These are phyloP conservation scores for Dactylorhiza incarnata DNA, from an alignment of 106 monocot genomes.

Conservation along the genomic window DNA sequence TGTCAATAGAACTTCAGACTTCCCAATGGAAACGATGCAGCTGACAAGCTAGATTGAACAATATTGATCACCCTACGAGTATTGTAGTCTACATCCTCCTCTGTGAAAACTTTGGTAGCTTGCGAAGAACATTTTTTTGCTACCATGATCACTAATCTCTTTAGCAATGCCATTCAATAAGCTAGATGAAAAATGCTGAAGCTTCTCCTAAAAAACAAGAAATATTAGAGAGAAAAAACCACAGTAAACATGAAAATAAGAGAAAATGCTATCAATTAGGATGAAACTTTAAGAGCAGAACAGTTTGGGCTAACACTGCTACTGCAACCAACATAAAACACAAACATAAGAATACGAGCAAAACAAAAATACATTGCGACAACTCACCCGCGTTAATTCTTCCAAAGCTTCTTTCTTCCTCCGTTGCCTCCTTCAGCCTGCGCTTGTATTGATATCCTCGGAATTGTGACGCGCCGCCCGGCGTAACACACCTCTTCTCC, in stretches of 20 bases:
- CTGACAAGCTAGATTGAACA: too few relatives aligned
- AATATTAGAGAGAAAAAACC: neutral
- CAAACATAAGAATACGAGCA: neutral
- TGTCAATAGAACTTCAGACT: too few relatives aligned
- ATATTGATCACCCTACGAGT: too few relatives aligned
- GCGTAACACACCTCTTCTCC: too few relatives aligned
- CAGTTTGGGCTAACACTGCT: neutral
- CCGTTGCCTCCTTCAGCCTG: too few relatives aligned
- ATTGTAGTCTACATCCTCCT: too few relatives aligned
- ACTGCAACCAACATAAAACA: neutral
- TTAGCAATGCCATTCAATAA: neutral
- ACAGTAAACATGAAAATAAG: neutral
- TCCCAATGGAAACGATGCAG: too few relatives aligned
- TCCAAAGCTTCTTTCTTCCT: conserved; percentile 41
- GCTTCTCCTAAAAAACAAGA: too few relatives aligned
- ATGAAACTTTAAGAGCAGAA: neutral
- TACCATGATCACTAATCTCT: neutral
- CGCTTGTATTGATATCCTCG: too few relatives aligned
- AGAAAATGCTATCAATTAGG: neutral
- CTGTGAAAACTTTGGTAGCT: too few relatives aligned
- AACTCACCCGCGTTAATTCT: conserved; percentile 58
- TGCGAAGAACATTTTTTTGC: too few relatives aligned
- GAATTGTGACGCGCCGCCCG: too few relatives aligned
- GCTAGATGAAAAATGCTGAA: neutral
- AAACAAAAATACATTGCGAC: neutral